Evolutionary conservation across 768 basidiomycete species (phyloP), one percentile per base, ranked within the genome.

Genomic region (Agrocybe pediades): DNA sequence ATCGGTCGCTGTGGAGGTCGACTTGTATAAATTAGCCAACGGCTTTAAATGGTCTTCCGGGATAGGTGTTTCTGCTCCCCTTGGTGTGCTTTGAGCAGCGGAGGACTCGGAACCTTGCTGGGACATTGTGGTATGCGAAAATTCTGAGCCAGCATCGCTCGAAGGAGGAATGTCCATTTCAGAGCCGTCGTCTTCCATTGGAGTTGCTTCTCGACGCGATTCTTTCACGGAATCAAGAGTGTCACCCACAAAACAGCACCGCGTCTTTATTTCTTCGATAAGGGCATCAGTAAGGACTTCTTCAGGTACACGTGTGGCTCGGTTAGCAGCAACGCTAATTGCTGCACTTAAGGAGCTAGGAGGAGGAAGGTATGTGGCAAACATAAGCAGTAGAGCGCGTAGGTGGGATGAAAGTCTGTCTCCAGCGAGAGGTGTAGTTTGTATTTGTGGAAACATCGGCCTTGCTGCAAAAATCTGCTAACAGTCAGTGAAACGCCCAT

Each of bases 391-490:
- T 3, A 99, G 85, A 2, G 85, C 81, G 29, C 88, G 84, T 19
- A 98, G 77, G 59, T 95, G 94, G 9, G 81, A 80, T 2, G 89
- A 86, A 23, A 95, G 76, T n/a, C 84, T 79, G 4, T 80, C 72
- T n/a, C 96, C 95, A 9, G 95, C 95, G 15, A 92, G 71, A 5
- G 96, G 92, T 1, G 95, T 95, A 2, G 93, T 89, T 61, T 82
- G 82, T 7, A 97, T 74, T 45, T 88, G 84, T 15, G 91, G 84
- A 64, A 85, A 97, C 41, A 98, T 72, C 0, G 96, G 96, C 33
- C 96, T 77, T 5, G 95, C 87, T 25, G 91, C 86, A 63, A 87
- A 96, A 60, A 98, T 92, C 96, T 98, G 62, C n/a, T 48, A 30
- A 45, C 52, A 43, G 49, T 51, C 27, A 41, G 41, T 17, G 20